Evolutionary conservation across 371 early-diverging fungal genomes (phyloP).

Genomic region (Mycotypha africana): DNA sequence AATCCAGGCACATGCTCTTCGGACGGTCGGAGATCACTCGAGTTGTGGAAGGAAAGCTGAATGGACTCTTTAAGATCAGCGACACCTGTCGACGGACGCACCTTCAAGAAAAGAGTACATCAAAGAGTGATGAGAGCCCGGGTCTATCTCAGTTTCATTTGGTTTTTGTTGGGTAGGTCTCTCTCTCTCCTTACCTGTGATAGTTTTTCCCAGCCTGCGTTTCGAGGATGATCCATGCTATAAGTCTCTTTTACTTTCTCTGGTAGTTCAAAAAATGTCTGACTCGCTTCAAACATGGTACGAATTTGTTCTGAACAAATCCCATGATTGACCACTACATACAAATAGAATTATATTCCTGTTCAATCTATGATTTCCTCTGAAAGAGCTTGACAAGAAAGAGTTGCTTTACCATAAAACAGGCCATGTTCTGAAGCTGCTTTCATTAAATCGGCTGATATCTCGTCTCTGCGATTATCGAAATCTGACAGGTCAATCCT

Average conservation of each 20-base stretch:
- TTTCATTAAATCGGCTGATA: conserved; percentile 10
- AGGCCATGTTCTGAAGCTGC: conserved; percentile 20
- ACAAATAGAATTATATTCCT: not conserved
- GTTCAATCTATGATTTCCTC: not conserved
- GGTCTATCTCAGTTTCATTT: too few species aligned
- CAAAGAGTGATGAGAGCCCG: not conserved
- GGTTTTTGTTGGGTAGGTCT: too few species aligned
- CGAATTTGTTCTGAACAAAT: conserved; percentile 7
- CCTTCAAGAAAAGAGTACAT: too few species aligned
- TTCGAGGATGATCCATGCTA: conserved; percentile 13
- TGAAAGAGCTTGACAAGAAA: not conserved
- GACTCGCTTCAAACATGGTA: conserved; percentile 14
- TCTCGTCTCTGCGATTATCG: conserved; percentile 15
- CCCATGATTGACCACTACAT: conserved; percentile 15
- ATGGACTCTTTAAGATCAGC: conserved; percentile 14
- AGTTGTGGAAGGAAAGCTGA: conserved; percentile 14
- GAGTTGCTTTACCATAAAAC: conserved; percentile 15
- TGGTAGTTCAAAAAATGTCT: conserved; percentile 15
- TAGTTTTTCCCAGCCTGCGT: conserved; percentile 21
- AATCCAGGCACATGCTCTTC: conserved; percentile 15
- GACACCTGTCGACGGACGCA: conserved; percentile 13
- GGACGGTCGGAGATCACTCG: conserved; percentile 10
- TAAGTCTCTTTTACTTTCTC: conserved; percentile 15
- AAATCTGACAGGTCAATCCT: conserved; percentile 19
- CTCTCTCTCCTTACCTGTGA: conserved; percentile 13